Evolutionary conservation across 2,329 filamentous ascomycete species (phyloP).

Genomic region (Septoria linicola): DNA sequence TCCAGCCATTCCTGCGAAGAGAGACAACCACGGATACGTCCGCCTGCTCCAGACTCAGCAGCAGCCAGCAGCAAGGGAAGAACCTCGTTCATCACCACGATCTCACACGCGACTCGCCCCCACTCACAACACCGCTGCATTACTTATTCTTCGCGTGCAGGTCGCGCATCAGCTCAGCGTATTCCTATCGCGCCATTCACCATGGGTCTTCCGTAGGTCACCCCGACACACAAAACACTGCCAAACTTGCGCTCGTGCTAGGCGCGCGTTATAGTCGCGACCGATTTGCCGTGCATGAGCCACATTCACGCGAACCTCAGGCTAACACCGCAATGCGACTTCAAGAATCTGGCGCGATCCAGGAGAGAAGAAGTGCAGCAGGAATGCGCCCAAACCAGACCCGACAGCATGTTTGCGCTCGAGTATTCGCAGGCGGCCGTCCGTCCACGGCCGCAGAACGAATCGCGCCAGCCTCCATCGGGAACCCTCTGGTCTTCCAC

Average conservation of each 20-base stretch:
- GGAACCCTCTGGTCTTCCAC: slow-evolving; percentile 26
- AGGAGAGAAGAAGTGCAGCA: slow-evolving; percentile 41
- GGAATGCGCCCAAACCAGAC: slow-evolving; percentile 52
- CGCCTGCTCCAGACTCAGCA: too few species aligned
- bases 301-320: slow-evolving; percentile 4
- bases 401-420: slow-evolving; percentile 51
- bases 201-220: slow-evolving; percentile 53
- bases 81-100: neutral
- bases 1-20: too few species aligned
- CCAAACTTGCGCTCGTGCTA: slow-evolving; percentile 5
- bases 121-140: slow-evolving; percentile 6
- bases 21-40: too few species aligned
- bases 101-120: neutral
- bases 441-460: slow-evolving; percentile 33
- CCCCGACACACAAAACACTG: slow-evolving; percentile 12
- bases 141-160: slow-evolving; percentile 25
- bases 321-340: slow-evolving; percentile 13
- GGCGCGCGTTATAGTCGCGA: slow-evolving; percentile 11
- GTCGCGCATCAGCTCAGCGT: slow-evolving; percentile 22
- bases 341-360: slow-evolving; percentile 55
- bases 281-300: slow-evolving; percentile 12
- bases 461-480: slow-evolving; percentile 33
- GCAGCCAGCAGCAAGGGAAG: neutral
- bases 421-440: slow-evolving; percentile 53
- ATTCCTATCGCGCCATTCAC: slow-evolving; percentile 14